Evolutionary conservation across 1,284 basidiomycete species (phyloP), one percentile per base, ranked within the genome.

Genomic region (Trichosporon faecale): DNA sequence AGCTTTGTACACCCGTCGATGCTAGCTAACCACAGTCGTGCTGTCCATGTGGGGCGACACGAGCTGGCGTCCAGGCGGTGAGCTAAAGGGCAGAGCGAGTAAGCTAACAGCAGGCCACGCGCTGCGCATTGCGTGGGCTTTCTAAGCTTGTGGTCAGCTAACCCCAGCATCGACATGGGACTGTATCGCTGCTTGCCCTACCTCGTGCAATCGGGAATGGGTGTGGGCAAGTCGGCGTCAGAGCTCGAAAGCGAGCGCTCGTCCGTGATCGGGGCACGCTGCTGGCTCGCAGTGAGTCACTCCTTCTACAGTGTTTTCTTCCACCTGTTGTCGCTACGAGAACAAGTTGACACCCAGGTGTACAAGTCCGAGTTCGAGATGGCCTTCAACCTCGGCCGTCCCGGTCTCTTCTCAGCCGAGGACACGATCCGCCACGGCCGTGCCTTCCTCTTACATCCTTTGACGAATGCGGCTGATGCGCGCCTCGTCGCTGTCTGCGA

Each of bases 381-480:
- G 77, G 77, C 79, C 12, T 80, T 79, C 73, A 80, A 80, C 61
- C 77, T 92, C 16, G 94, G 94, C 12, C 89, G 94, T 21, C 93
- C 94, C 0, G 91, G 92, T 1, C 90, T 95, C 67, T 85, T 95
- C 55, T 91, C 91, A 76, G 91, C 94, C 68, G 92, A 95, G 73
- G 92, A 94, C 76, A 91, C 91, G 66, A 92, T 95, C 70, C 87
- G 86, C 76, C 88, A 92, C 68, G 91, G 91, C 67, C 88, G 91
- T 35, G 83, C 89, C 35, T 86, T 95, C 25, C 85, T 96, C 33
- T 88, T 89, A 70, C 94, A 96, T 79, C 94, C 94, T 16, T 85
- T 95, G 18, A 87, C 92, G 6, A 91, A 95, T 72, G 90, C 91
- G 75, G 93, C 94, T 74, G 94, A 97, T 78, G 93, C 91, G 88